Base-by-base conservation (phyloP, 805 yeast species). In the Candida montana region DNA sequence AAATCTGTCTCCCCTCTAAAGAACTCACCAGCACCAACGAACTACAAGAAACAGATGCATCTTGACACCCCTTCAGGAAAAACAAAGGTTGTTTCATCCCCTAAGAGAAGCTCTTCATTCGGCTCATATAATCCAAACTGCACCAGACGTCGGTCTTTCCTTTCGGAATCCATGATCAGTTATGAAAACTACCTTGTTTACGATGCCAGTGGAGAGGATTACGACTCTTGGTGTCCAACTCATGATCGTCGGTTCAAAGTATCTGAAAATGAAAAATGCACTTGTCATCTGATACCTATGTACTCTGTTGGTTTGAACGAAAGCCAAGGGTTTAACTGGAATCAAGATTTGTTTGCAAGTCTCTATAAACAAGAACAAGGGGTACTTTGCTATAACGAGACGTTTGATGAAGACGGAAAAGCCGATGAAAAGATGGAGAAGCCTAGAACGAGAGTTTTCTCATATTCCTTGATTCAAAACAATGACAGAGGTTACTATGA, bases 281-380 rank as follows among this genome's bases (percentile, higher is more conserved):
- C 37, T 5, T 41, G 44, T 18, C 17, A 36, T 5, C 24, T 30
- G 7, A 40, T 32, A 9, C 47, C 24, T 48, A 72, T 7, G 49
- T 64, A 1, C 68, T 64, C 71, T 13, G 67, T 80, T 29, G 68
- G 75, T 13, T 62, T 80, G 31, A 69, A 67, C 19, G 83, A 81
- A 52, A 73, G 82, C 26, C 90, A 83, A 54, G 93, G 93, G 3
- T 83, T 83, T 52, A 61, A 75, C 2, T 83, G 87, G 76, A 83
- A 83, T 56, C 90, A 83, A 54, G 90, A 83, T 52, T 61, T 82
- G 35, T 83, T 82, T 68, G 90, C 88, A 3, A 68, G 81, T 2
- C 79, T 81, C 23, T 79, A 77, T 56, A 85, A 81, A 53, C 90
- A 83, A 44, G 63, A 60, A 34, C 59, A 69, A 35, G 71, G 70